These are phyloP conservation scores for Citrus trifoliata DNA, from an alignment of 345 rosid species.

Conservation along the genomic window DNA sequence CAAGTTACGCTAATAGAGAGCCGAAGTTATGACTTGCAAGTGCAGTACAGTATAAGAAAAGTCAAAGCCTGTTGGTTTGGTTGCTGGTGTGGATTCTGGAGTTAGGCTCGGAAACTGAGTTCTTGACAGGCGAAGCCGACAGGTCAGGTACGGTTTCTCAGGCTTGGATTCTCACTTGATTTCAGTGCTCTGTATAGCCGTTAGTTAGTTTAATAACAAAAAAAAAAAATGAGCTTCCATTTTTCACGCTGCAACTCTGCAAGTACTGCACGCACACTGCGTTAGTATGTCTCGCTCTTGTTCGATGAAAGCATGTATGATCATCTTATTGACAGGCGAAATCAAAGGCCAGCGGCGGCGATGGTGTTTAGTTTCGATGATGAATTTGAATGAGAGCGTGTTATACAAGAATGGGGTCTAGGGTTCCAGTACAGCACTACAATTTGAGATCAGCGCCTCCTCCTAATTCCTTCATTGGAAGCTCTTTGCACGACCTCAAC, in stretches of 20 bases:
- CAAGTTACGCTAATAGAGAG: too few relatives aligned
- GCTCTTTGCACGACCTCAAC: constrained; percentile 83
- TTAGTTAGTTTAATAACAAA: background rate
- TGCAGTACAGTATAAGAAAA: too few relatives aligned
- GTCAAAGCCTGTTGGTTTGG: constrained; percentile 22
- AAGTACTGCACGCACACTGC: background rate
- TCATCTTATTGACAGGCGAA: background rate
- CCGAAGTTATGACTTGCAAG: too few relatives aligned
- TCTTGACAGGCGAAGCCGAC: background rate
- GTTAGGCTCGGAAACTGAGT: constrained; percentile 47
- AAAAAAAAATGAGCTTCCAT: background rate
- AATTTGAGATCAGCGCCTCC: constrained; percentile 44
- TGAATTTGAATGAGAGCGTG: background rate
- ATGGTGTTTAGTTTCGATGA: background rate
- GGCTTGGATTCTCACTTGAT: constrained; percentile 34
- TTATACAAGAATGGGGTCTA: constrained; percentile 51
- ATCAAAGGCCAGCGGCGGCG: background rate
- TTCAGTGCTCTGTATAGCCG: constrained; percentile 30
- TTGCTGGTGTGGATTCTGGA: constrained; percentile 31
- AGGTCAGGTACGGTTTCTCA: constrained; percentile 43
- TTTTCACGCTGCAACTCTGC: background rate
- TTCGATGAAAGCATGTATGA: background rate
- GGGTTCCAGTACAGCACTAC: constrained; percentile 77
- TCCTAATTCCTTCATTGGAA: constrained; percentile 53
- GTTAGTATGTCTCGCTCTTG: background rate